phyloP scores from a whole-genome alignment of 1,284 basidiomycete genomes.

The Leccinum proliferum region DNA sequence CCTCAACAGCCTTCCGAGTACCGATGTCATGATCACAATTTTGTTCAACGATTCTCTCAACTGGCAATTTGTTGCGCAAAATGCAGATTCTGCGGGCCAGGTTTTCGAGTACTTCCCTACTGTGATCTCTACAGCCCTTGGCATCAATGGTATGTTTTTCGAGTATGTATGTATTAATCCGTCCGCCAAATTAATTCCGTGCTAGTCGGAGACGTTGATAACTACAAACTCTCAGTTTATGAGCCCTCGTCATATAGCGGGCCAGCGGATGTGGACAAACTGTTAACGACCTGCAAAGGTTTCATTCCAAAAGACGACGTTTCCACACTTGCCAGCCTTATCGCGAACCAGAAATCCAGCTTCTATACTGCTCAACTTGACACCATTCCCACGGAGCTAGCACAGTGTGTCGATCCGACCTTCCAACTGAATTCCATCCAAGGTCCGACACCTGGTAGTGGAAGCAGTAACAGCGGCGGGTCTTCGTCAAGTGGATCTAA shows the following conservation, averaged over 20 bases:
- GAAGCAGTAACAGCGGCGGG: constrained; percentile 11
- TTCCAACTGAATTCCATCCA: constrained; percentile 47
- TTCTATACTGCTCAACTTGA: constrained; percentile 53
- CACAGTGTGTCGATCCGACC: constrained; percentile 52
- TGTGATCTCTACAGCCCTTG: constrained; percentile 46
- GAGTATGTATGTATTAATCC: constrained; percentile 11
- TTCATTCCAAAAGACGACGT: constrained; percentile 53
- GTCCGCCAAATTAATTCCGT: constrained; percentile 5
- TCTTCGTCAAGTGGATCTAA: constrained; percentile 16
- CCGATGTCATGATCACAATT: constrained; percentile 47
- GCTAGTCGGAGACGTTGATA: constrained; percentile 40
- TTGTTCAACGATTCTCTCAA: constrained; percentile 51
- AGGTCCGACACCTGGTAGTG: constrained; percentile 30
- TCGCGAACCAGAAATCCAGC: constrained; percentile 46
- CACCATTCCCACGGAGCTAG: constrained; percentile 43
- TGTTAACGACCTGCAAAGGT: constrained; percentile 56
- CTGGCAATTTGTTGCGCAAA: constrained; percentile 58
- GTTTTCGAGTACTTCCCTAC: constrained; percentile 57
- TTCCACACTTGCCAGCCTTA: constrained; percentile 45
- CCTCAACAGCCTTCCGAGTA: constrained; percentile 27
- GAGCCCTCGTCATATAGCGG: constrained; percentile 47
- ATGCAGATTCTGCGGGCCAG: constrained; percentile 46
- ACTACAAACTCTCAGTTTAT: constrained; percentile 56
- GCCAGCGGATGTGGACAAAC: constrained; percentile 37
- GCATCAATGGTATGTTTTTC: constrained; percentile 36